These are phyloP conservation scores for Oemleria cerasiformis DNA, from an alignment of 306 rosid genomes.

Conservation along the genomic window DNA sequence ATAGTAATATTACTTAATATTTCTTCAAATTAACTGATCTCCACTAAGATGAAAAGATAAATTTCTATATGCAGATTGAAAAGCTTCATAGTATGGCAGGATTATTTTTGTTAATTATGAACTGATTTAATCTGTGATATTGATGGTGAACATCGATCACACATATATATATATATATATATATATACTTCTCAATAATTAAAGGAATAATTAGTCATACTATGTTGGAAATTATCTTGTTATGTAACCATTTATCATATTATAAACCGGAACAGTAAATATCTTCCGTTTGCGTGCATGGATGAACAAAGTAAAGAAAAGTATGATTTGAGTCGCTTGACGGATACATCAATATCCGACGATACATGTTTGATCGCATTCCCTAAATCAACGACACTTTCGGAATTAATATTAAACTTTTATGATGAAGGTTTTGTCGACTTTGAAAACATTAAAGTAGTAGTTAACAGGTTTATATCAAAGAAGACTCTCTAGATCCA, in stretches of 20 bases:
- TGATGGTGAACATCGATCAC: neutral
- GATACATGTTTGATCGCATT: constrained; percentile 26
- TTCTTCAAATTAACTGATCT: neutral
- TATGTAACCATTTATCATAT: constrained; percentile 31
- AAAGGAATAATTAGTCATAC: neutral
- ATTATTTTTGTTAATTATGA: neutral
- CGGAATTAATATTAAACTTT: neutral
- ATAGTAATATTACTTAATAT: neutral
- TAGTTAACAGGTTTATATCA: constrained; percentile 45
- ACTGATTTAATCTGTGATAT: neutral
- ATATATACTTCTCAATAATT: neutral
- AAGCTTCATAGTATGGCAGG: too few relatives aligned
- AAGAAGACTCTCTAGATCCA: constrained; percentile 18
- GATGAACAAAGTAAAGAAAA: constrained; percentile 5
- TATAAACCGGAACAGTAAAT: neutral
- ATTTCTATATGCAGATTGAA: too few relatives aligned
- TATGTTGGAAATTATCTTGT: constrained; percentile 25
- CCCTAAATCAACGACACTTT: neutral
- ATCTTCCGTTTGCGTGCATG: constrained; percentile 11
- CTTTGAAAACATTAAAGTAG: constrained; percentile 30
- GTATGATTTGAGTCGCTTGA: constrained; percentile 15
- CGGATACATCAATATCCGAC: neutral
- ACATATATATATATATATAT: neutral
- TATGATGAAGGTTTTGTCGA: constrained; percentile 28
- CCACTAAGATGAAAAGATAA: neutral